Base-by-base conservation (phyloP, 768 basidiomycete genomes). In the Pleurotus citrinopileatus region DNA sequence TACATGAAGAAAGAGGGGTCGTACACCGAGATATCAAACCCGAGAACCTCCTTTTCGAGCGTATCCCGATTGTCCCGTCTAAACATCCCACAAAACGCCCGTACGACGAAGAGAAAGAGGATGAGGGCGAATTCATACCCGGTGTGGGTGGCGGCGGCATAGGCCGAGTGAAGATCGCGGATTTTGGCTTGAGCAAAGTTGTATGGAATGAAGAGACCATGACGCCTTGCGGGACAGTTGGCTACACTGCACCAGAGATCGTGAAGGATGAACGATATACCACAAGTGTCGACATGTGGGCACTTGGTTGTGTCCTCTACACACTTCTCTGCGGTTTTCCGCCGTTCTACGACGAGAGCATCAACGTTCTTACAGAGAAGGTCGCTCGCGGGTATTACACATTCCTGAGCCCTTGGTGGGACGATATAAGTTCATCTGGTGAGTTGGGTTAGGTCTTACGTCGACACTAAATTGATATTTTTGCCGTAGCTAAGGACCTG, bases 281-380 rank as follows among this genome's bases (percentile, higher is more conserved):
- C 67, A 95, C 94, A 71, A 93, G 90, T 63, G 96, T 98, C 52
- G 97, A 99, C 66, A 98, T 98, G 97, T 99, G 97, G 97, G 97
- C 97, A 2, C 74, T 99, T 32, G 97, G 97, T 36, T 99, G 97
- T 69, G 97, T 99, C n/a, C 79, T 99, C 1, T 99, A 99, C 73
- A 99, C 97, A 2, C 78, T 98, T 2, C 84, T 99, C 17, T 98
- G 97, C 63, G 97, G 97, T 50, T 97, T 98, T 70, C 91, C 90
- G 42, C 97, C 97, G 0, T 99, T 99, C 74, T 99, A 98, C 70
- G 97, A 99, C 60, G 97, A 99, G 69, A 95, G 91, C 65, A 99
- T 99, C 72, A 94, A 90, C 61, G 94, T 98, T 36, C 80, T 98
- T 40, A 98, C 97, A 0, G 96, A 98, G 70, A 99, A 99, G 70